A percentile compares a stretch with the other conserved stretches of the same genome.
Conservation (phyloP, 1,139 yeast genomes). For the Debaryomyces fabryi region DNA sequence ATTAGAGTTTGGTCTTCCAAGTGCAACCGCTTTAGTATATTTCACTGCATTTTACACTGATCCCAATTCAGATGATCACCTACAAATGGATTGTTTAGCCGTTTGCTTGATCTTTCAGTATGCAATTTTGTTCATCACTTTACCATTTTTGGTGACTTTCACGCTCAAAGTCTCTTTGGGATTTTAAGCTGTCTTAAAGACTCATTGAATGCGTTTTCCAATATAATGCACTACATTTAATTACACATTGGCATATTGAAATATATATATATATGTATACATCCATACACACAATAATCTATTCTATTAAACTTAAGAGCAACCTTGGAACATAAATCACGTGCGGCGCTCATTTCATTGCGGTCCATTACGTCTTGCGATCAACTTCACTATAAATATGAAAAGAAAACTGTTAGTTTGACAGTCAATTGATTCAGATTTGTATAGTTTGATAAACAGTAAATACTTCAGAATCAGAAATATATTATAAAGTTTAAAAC, state of each 20-base stretch:
- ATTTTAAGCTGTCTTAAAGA: slow-evolving; percentile 12
- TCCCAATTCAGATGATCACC: slow-evolving; percentile 57
- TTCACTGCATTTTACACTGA: slow-evolving; percentile 83
- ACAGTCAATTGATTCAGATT: background rate
- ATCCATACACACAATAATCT: background rate
- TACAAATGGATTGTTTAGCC: slow-evolving; percentile 85
- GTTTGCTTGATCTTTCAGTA: slow-evolving; percentile 73
- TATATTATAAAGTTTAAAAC: background rate
- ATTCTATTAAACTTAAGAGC: background rate
- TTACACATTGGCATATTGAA: too few species aligned
- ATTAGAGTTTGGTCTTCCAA: slow-evolving; percentile 78
- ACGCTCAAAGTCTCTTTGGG: slow-evolving; percentile 46
- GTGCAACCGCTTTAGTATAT: slow-evolving; percentile 83
- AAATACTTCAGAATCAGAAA: background rate
- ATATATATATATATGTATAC: background rate
- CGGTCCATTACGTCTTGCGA: slow-evolving; percentile 3
- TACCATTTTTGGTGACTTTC: slow-evolving; percentile 70
- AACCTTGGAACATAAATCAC: slow-evolving; percentile 3
- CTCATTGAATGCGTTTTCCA: background rate
- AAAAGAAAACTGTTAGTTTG: background rate
- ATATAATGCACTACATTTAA: background rate
- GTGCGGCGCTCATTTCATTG: slow-evolving; percentile 2
- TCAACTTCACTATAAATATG: background rate
- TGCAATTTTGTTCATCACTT: slow-evolving; percentile 55
- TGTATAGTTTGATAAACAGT: background rate